Conservation (phyloP, 768 basidiomycete genomes). For the Termitomyces eurrhizus region DNA sequence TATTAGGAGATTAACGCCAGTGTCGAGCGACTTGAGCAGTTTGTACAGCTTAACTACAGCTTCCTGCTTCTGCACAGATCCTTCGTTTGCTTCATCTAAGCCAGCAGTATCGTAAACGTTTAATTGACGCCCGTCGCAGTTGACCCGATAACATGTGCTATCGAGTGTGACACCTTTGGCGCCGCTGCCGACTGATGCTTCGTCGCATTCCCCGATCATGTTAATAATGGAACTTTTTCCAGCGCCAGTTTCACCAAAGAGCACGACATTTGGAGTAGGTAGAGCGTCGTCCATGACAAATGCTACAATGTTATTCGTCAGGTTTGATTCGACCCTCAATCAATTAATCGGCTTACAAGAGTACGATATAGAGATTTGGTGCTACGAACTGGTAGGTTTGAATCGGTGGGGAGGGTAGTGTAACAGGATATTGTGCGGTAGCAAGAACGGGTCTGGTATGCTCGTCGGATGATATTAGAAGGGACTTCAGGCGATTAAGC, state of each 20-base stretch:
- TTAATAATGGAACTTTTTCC: slow-evolving; percentile 41
- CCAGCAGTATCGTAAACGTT: slow-evolving; percentile 36
- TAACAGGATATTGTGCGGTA: not conserved
- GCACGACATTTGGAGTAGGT: slow-evolving; percentile 25
- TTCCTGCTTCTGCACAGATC: slow-evolving; percentile 16
- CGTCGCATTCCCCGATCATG: slow-evolving; percentile 27
- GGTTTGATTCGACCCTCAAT: not conserved
- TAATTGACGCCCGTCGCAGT: slow-evolving; percentile 19
- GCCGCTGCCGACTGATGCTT: slow-evolving; percentile 28
- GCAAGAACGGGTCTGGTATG: not conserved
- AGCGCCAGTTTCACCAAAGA: slow-evolving; percentile 38
- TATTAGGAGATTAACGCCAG: not conserved
- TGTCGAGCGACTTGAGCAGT: slow-evolving; percentile 28
- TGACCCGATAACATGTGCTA: slow-evolving; percentile 20
- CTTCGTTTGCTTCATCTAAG: slow-evolving; percentile 30
- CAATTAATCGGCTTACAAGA: not conserved
- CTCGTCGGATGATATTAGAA: not conserved
- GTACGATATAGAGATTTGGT: not conserved
- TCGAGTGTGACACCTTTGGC: slow-evolving; percentile 33
- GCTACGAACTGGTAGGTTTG: not conserved
- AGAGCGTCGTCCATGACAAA: not conserved
- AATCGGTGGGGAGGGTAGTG: not conserved
- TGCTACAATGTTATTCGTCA: not conserved
- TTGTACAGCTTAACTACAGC: slow-evolving; percentile 21
- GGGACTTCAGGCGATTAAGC: not conserved